Base-by-base conservation (phyloP, 176 grass and related monocot genomes). In the Pharus latifolius region DNA sequence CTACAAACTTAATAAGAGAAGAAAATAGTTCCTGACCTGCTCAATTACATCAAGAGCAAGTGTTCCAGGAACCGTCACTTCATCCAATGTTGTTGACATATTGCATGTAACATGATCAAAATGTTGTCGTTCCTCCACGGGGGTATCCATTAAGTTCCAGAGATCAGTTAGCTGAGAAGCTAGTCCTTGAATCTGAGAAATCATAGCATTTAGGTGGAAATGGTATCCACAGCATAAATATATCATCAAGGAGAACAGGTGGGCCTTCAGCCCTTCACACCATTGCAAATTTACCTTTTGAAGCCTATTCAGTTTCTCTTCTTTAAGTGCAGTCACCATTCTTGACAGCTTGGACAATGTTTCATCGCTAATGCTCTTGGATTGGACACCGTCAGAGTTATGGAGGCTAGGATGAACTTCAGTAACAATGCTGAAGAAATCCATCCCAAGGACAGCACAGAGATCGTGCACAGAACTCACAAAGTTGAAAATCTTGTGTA, bases 91-190 rank as follows among this genome's bases (percentile, higher is more conserved):
- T 54, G 67, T 62, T 40, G 81, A 93, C 25, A 90, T 72, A 80
- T 83, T 76, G 54, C 86, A 93, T 55, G 81, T 85, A 44, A 98
- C 58, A 29, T 93, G 94, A 63, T 71, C 67, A 76, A 93, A 93
- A 63, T 80, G 76, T 60, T 79, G 49, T 0, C 56, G 76, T 49
- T 98, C 94, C 69, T 90, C 89, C 44, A 24, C 57, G 41, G 81
- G 61, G 16, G 78, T 70, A 60, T 93, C 89, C 94, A 98, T 98
- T 73, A 98, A 72, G 84, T 90, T 91, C 94, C 94, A 93, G 63
- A 98, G 86, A 57, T 90, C 84, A 37, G 77, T 88, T 45, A 98
- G 81, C 77, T 88, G 89, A 73, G 74, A 67, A 42, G 89, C 81
- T 79, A 98, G 63, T 23, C 72, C 84, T 93, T 88, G 94, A 88